Base-by-base conservation (phyloP, 2,329 filamentous ascomycete species). In the Pestalotiopsis sp. region DNA sequence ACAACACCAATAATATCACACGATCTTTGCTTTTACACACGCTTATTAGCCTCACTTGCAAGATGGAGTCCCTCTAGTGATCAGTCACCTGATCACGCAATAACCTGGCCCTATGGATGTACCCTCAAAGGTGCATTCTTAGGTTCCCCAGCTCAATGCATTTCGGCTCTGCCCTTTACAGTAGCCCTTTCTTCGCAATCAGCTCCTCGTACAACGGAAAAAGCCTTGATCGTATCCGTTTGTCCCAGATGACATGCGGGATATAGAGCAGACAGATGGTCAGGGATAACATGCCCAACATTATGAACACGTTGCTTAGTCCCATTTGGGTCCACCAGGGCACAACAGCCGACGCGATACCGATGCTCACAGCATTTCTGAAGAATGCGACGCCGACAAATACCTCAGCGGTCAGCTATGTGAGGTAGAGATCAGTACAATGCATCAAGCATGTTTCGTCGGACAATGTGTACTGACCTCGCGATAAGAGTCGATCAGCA, bases 401-500 rank as follows among this genome's bases (percentile, higher is more conserved):
- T 4, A 73, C 73, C 22, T 76, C 73, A 30, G 71, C 75, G 1
- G 73, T 72, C 11, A 70, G n/a, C 69, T 69, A 20, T 35, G 7
- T 35, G 30, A 9, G 7, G 2, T 9, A 7, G 30, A 35, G 7
- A 35, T 35, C 30, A 35, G 2, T 35, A 35, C 9, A 9, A 1
- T 35, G 30, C 30, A 35, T 35, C 30, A 2, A 2, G 7, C 0
- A 9, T 9, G 7, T 35, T 35, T 35, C 30, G 30, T 35, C 7
- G 30, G 7, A 2, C 0, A 2, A 9, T 9, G 30, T 9, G 30
- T 35, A 35, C 70, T 59, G 70, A 81, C 79, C 67, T 79, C 77
- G 55, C 74, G 72, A 56, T 81, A 81, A 4, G 78, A 76, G 60
- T 81, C 79, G n/a, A 80, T 77, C 6, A 80, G 70, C 5, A 80